A percentile compares a stretch with the other conserved stretches of the same genome.
phyloP scores from a whole-genome alignment of 2,329 filamentous ascomycete genomes.

The Neopestalotiopsis sp. region DNA sequence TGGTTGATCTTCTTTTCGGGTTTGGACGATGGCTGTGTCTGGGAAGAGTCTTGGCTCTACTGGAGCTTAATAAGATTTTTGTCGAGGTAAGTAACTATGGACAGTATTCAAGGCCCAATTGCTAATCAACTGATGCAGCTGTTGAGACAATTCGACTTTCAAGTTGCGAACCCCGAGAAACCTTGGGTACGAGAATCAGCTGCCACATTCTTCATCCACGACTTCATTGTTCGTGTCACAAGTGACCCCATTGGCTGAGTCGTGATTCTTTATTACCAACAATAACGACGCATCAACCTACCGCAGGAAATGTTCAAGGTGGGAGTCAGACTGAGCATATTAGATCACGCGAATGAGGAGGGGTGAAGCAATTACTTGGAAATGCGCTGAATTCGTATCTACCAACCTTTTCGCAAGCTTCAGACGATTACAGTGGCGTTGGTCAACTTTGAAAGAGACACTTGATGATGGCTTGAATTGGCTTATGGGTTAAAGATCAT shows the following conservation, averaged over 20 bases:
- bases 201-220: not conserved
- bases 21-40: constrained; percentile 20
- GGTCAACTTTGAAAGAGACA: too few relatives aligned
- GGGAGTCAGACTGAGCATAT: too few relatives aligned
- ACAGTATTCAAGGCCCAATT: not conserved
- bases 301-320: too few relatives aligned
- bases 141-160: constrained; percentile 9
- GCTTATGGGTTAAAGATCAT: too few relatives aligned
- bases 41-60: constrained; percentile 15
- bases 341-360: too few relatives aligned
- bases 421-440: too few relatives aligned
- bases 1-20: constrained; percentile 20
- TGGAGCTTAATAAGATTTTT: constrained; percentile 20
- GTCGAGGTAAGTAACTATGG: constrained; percentile 2
- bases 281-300: too few relatives aligned
- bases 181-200: constrained; percentile 5
- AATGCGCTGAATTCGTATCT: too few relatives aligned
- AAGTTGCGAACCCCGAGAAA: constrained; percentile 6
- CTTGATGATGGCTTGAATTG: too few relatives aligned
- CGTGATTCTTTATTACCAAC: too few relatives aligned
- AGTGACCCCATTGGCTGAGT: not conserved
- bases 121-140: not conserved
- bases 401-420: too few relatives aligned
- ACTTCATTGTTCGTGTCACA: not conserved
- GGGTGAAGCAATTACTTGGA: too few relatives aligned